Evolutionary conservation across 345 rosid genomes (phyloP), one percentile per base, ranked within the genome.

Genomic region (Sonneratia caseolaris): DNA sequence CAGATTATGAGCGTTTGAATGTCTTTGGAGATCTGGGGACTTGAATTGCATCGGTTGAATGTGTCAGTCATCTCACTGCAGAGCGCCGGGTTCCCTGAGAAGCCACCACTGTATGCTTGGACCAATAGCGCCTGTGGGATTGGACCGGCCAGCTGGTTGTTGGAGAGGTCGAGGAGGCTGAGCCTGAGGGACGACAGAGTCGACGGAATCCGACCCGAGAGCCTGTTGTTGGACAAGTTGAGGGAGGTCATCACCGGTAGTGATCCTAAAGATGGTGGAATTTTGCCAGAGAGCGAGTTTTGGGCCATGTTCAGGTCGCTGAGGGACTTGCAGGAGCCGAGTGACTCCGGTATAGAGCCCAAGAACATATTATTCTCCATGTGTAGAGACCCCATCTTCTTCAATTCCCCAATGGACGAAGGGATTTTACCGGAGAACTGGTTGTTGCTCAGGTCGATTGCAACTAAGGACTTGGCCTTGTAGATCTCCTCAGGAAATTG

Each of bases 101-200:
- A 91, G 84, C 98, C 86, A 37, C 87, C 92, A 3, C 73, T 85
- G 77, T 88, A 82, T 2, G 95, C 93, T 69, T 82, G 82, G 59
- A 83, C 80, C 0, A 91, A 85, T 16, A 91, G 85, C 72, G 90
- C 83, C 68, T 70, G 74, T 10, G 98, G 98, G 56, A 93, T 78
- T 7, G 53, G 82, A 75, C 98, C 98, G 0, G 84, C 70, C 73
- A 93, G 80, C 16, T 68, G 72, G 68, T 93, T 93, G 78, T 82
- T 70, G 10, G 97, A 81, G 3, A 93, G 84, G 81, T 93, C 98
- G 56, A 93, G 96, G 75, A 91, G 89, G 79, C 87, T 89, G 38
- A 93, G 86, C 36, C 78, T 87, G 68, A 88, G 79, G 71, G 88
- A 79, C 22, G 97, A 85, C 68, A 94, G 78, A 71, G 85, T 86